Evolutionary conservation across 768 basidiomycete genomes (phyloP).

Genomic region (Porpolomopsis calyptriformis): DNA sequence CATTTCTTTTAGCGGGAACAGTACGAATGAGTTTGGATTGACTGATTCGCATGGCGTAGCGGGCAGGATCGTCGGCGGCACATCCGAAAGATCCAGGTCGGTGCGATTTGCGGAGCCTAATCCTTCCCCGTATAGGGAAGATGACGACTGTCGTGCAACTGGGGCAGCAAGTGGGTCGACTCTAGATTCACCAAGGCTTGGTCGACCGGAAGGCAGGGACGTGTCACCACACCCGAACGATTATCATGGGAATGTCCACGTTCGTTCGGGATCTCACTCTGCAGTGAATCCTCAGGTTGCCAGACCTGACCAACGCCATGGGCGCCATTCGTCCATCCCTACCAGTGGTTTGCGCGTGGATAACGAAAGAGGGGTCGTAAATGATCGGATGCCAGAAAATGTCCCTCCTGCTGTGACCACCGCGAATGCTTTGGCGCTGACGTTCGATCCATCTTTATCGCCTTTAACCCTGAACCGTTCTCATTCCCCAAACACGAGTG

Average conservation of each 20-base stretch:
- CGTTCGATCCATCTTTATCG: neutral
- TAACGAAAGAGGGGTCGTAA: too few species aligned
- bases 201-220: too few species aligned
- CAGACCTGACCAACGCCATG: neutral
- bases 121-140: neutral
- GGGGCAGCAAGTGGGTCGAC: too few species aligned
- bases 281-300: too few species aligned
- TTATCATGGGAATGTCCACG: neutral
- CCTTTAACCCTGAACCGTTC: neutral
- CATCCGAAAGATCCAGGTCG: neutral
- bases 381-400: too few species aligned
- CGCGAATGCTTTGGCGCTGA: slow-evolving; percentile 1
- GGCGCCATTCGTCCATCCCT: neutral
- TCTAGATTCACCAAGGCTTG: neutral
- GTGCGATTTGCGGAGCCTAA: slow-evolving; percentile 2
- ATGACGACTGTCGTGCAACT: too few species aligned
- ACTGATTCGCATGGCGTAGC: slow-evolving; percentile 12
- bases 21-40: slow-evolving; percentile 19
- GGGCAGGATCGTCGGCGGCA: neutral
- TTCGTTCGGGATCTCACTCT: neutral
- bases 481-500: neutral
- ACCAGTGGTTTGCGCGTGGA: neutral
- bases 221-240: too few species aligned
- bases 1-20: neutral
- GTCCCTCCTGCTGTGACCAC: neutral